Evolutionary conservation across 2,329 filamentous ascomycete species (phyloP), one percentile per base, ranked within the genome.

Genomic region (Cercospora sp.): DNA sequence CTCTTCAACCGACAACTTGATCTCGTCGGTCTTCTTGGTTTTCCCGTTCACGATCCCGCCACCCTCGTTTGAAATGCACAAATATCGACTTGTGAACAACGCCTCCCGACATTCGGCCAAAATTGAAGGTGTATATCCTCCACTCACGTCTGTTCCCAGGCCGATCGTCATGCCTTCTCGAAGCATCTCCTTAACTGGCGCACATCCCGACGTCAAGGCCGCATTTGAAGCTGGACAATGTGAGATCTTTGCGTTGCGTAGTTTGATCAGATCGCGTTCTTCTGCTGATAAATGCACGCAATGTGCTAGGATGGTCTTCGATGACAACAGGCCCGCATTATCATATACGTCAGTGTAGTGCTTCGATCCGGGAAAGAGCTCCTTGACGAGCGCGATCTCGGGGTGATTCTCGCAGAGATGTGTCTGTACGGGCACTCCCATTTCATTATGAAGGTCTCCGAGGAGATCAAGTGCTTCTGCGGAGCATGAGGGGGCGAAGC

Each of bases 181-280:
- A 63, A 97, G 84, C 73, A 97, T 78, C 80, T 86, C 86, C 18
- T 94, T 85, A 1, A 99, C 90, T 3, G 87, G 88, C 8, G 92
- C 91, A 60, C 89, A 86, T 0, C 95, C 95, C 32, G 89, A 92
- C 1, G 92, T 92, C 60, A 99, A 84, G 0, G 91, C 89, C 5
- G 88, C 90, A 80, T 99, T 99, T 74, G 89, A 93, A 65, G 90
- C 91, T 0, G 94, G 94, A 78, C 94, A 98, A 80, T 98, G 94
- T 5, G 88, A 87, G 18, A 98, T 85, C 73, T 91, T 92, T 4
- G 88, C 83, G 3, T 86, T 81, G 0, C 90, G 82, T 2, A 76
- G 68, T 0, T 86, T 86, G 63, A 97, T 86, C 10, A 94, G 79
- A 9, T 77, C 77, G 0, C 87, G 86, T 80, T 97, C 94, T 0